A percentile compares a stretch with the other conserved stretches of the same genome.
phyloP scores from a whole-genome alignment of 2,329 filamentous ascomycete genomes.

The Penicillium sp. region DNA sequence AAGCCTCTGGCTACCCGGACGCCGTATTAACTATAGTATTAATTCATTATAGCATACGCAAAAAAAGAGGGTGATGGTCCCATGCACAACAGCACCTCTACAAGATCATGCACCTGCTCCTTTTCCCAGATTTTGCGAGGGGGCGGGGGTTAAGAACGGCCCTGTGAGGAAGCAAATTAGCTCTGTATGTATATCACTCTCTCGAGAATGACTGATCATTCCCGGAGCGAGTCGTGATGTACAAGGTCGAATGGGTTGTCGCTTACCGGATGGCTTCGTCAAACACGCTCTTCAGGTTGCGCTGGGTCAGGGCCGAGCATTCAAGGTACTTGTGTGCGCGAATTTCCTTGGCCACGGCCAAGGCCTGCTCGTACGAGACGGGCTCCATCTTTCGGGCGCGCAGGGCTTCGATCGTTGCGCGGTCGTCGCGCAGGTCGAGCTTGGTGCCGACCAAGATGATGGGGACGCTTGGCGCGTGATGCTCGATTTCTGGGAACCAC shows the following conservation, averaged over 20 bases:
- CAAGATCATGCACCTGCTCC: constrained; percentile 52
- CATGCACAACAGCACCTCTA: constrained; percentile 34
- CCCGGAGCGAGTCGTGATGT: neutral
- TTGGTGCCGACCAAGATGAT: constrained; percentile 98
- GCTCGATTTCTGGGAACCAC: constrained; percentile 98
- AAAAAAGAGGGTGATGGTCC: constrained; percentile 23
- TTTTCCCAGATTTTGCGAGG: constrained; percentile 48
- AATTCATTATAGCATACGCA: constrained; percentile 39
- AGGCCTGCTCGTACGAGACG: constrained; percentile 91
- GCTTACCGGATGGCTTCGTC: constrained; percentile 95
- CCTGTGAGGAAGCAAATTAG: constrained; percentile 31
- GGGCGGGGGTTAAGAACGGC: constrained; percentile 55
- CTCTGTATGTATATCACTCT: neutral
- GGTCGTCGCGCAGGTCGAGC: constrained; percentile 91
- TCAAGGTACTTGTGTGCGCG: constrained; percentile 96
- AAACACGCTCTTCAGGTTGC: constrained; percentile 97
- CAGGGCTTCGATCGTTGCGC: constrained; percentile 76
- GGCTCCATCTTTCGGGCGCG: constrained; percentile 93
- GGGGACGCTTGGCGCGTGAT: constrained; percentile 91
- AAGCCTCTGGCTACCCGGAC: constrained; percentile 38
- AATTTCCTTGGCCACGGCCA: constrained; percentile 89
- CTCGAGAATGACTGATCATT: neutral
- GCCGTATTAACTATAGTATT: constrained; percentile 45
- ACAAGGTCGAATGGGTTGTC: neutral
- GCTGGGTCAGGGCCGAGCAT: constrained; percentile 94